Evolutionary conservation across 306 rosid genomes (phyloP).

Genomic region (Vicia faba): DNA sequence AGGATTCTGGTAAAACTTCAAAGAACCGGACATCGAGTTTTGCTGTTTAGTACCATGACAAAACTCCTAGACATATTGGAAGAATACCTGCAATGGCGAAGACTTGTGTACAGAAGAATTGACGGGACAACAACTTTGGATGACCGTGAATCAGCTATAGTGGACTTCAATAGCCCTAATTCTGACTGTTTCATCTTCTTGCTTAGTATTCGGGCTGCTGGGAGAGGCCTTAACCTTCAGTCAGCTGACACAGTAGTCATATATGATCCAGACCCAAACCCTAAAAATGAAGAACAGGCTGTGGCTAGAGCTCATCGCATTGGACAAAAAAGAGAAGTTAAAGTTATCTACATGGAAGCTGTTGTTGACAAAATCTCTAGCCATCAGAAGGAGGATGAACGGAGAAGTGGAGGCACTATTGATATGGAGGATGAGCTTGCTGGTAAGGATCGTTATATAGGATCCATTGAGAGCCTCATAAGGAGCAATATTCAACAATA

Average conservation of each 20-base stretch:
- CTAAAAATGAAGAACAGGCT: constrained; percentile 98
- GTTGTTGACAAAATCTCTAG: constrained; percentile 91
- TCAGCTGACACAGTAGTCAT: constrained; percentile 97
- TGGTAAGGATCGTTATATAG: constrained; percentile 95
- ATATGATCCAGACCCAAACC: constrained; percentile 98
- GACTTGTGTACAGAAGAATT: constrained; percentile 81
- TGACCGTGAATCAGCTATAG: constrained; percentile 96
- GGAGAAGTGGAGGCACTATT: constrained; percentile 74
- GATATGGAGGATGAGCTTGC: constrained; percentile 95
- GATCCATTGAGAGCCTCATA: constrained; percentile 94
- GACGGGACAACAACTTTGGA: constrained; percentile 98
- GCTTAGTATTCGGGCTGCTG: constrained; percentile 98
- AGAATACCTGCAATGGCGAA: constrained; percentile 91
- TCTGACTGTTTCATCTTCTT: constrained; percentile 92
- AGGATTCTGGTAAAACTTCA: constrained; percentile 92
- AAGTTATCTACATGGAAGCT: constrained; percentile 96
- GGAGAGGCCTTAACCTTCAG: constrained; percentile 98
- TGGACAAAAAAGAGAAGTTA: constrained; percentile 96
- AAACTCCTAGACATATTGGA: constrained; percentile 92
- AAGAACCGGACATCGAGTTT: constrained; percentile 92
- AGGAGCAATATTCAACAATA: constrained; percentile 94
- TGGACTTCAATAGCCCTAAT: constrained; percentile 80
- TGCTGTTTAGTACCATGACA: constrained; percentile 98
- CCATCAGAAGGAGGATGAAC: constrained; percentile 90
- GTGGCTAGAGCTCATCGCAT: constrained; percentile 99